Evolutionary conservation across 805 yeast species (phyloP).

Genomic region (Schwanniomyces polymorphus): DNA sequence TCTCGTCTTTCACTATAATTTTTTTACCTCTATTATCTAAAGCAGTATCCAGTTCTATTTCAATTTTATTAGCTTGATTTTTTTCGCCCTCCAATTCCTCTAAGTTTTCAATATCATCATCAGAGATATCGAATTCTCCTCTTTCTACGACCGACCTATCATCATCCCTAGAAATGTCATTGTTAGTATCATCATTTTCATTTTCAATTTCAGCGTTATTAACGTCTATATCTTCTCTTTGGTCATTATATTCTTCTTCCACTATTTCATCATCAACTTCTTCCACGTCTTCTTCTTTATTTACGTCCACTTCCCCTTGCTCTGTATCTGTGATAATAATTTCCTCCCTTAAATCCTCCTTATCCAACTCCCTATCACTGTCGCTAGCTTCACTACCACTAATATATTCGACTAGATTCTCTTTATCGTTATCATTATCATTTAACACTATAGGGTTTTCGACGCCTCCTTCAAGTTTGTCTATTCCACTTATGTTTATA

Average conservation of each 20-base stretch:
- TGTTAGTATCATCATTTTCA: constrained; percentile 11
- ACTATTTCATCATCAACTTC: constrained; percentile 10
- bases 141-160: not conserved
- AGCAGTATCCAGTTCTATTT: not conserved
- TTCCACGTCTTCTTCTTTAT: constrained; percentile 31
- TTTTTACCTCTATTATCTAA: not conserved
- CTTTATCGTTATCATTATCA: not conserved
- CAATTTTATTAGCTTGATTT: not conserved
- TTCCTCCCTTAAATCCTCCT: constrained; percentile 10
- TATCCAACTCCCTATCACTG: constrained; percentile 9
- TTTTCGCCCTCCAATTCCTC: constrained; percentile 1
- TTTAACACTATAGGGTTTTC: constrained; percentile 1
- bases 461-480: not conserved
- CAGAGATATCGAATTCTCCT: constrained; percentile 2
- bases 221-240: not conserved
- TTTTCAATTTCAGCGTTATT: constrained; percentile 1
- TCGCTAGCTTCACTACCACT: constrained; percentile 28
- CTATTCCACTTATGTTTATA: constrained; percentile 1
- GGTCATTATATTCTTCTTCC: not conserved
- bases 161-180: not conserved
- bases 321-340: constrained; percentile 23
- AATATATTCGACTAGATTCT: constrained; percentile 11
- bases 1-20: no score
- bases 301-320: constrained; percentile 22
- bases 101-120: constrained; percentile 6